These are phyloP conservation scores for Tuber aestivum DNA, from an alignment of 495 filamentous ascomycete genomes.

Conservation along the genomic window DNA sequence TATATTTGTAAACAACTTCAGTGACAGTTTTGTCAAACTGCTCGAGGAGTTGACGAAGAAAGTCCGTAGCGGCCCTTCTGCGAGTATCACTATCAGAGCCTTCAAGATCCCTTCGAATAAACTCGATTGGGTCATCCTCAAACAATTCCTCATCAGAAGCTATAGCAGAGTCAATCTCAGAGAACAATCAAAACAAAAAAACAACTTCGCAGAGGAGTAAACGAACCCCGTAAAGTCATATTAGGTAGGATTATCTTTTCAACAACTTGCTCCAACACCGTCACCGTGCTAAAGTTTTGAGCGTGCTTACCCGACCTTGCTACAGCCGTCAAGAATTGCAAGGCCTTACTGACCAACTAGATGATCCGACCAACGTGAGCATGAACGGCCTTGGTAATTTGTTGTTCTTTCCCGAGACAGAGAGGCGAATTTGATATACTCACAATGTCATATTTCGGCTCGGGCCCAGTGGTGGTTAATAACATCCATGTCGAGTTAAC, in stretches of 20 bases:
- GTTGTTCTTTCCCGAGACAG: background rate
- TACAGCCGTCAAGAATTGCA: conserved; percentile 89
- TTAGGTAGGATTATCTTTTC: conserved; percentile 95
- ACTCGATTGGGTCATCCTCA: conserved; percentile 98
- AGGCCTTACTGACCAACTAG: conserved; percentile 76
- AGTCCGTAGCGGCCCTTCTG: conserved; percentile 86
- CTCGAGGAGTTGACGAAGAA: conserved; percentile 76
- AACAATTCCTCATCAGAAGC: conserved; percentile 93
- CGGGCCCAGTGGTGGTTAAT: conserved; percentile 72
- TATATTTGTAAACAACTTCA: conserved; percentile 70
- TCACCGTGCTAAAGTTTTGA: conserved; percentile 72
- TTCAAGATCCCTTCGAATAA: conserved; percentile 90
- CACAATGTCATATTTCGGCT: conserved; percentile 82
- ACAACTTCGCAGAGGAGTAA: background rate
- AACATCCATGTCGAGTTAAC: conserved; percentile 84
- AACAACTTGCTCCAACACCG: conserved; percentile 70
- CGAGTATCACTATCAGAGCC: conserved; percentile 93
- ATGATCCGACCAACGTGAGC: background rate
- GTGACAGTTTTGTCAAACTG: conserved; percentile 83
- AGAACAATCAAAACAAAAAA: background rate
- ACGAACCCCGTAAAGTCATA: conserved; percentile 59
- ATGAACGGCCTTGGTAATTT: background rate
- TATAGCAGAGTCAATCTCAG: conserved; percentile 4
- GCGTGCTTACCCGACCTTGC: conserved; percentile 71
- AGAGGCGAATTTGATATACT: conserved; percentile 9